Evolutionary conservation across 305 asterid genomes (phyloP), one percentile per base, ranked within the genome.

Genomic region (Rubia tinctorum): DNA sequence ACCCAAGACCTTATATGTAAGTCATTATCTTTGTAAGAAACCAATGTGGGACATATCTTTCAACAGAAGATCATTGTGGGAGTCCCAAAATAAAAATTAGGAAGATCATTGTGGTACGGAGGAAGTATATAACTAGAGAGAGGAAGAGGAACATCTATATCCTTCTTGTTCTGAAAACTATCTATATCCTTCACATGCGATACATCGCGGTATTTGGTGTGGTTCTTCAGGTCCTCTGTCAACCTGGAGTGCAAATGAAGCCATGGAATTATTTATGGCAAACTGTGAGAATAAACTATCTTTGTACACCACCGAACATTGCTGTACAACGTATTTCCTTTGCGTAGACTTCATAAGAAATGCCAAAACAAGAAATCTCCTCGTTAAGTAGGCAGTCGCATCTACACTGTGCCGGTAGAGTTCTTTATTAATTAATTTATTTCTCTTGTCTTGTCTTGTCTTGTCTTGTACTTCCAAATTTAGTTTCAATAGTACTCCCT

Each of bases 321-420:
- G 5, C 6, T 30, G 17, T 62, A 30, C 9, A 27, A 14, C 71
- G 5, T 76, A 23, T 76, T 71, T 76, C 76, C 80, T 76, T 76
- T 71, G 72, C 68, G 76, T 71, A 76, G 72, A 71, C 76, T 76
- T 66, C 75, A 71, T 51, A 71, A 63, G 73, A 71, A 76, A 45
- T 65, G 49, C 67, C 64, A 44, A 71, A 27, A 23, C 42, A 71
- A 65, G 68, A 72, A 68, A 73, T 73, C 78, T 15, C 44, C 66
- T 49, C 78, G 49, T 67, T 56, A 42, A 62, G 73, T 67, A 68
- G 76, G 77, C 81, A 76, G 69, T 75, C 80, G 78, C 78, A 76
- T 80, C 77, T 76, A 71, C 73, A 76, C 84, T 80, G 45, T 42
- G 45, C 45, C 45, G 10, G 10, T 42, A 8, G 11, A 42, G 10